Base-by-base conservation (phyloP, 768 basidiomycete species). In the Tricholomella constricta region DNA sequence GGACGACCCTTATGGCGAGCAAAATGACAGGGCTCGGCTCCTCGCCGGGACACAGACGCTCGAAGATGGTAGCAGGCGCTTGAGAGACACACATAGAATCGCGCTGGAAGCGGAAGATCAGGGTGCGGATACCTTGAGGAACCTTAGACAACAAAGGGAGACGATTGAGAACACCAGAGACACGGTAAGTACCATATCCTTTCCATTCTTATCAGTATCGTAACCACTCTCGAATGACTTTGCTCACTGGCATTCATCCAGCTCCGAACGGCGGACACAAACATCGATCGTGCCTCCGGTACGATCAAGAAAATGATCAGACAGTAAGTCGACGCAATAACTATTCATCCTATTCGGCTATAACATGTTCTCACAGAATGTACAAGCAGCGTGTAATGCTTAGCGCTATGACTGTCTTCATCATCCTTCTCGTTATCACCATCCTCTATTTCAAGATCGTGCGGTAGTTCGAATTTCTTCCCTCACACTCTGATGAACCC, bases 41-140 rank as follows among this genome's bases (percentile, higher is more conserved):
- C 73, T 97, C 34, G 72, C 78, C 0, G 94, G 91, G 0, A 88
- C 85, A 0, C 77, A 88, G 56, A 77, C 80, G 9, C 71, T 98
- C 38, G 78, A 82, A 20, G 92, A 96, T 63, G 91, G 93, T 1
- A 78, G 80, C 11, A 69, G 87, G 37, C 71, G 95, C 45, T 67
- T 97, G 50, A 77, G 83, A 45, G 89, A 93, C 43, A 87, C 86
- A 11, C 92, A 94, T 45, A 75, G 93, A 7, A 77, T 97, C 25
- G 95, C 94, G n/a, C 72, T 97, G 29, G 93, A 97, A 77, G 89
- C 94, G 6, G 95, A 97, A 70, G 85, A 89, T 62, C 80, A 93
- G 32, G 95, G 95, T 1, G 88, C 91, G 4, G 93, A 93, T 60
- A 96, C 97, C 59, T 62, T 98, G 68, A 71, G 86, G 59, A 88